A percentile compares a stretch with the other conserved stretches of the same genome.
Evolutionary conservation across 768 basidiomycete genomes (phyloP).

Genomic region (Trichaptum fuscoviolaceum): DNA sequence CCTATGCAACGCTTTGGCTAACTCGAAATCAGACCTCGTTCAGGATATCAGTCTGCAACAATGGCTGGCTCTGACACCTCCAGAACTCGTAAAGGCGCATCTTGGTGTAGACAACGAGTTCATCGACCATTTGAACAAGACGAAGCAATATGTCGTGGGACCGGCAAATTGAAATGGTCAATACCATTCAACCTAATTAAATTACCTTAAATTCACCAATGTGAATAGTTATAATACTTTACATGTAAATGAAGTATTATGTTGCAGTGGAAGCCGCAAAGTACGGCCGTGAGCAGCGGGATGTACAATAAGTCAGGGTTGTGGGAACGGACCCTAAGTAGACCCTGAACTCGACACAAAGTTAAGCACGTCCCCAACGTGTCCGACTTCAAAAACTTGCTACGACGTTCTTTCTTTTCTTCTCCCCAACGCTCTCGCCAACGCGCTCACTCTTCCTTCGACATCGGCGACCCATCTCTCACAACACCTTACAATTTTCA

Average conservation of each 20-base stretch:
- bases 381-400: neutral
- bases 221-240: neutral
- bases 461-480: neutral
- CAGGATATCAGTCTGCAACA: slow-evolving; percentile 40
- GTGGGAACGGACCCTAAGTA: neutral
- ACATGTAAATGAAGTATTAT: neutral
- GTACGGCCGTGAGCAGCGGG: neutral
- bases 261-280: too few relatives aligned
- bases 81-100: slow-evolving; percentile 22
- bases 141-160: slow-evolving; percentile 30
- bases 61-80: slow-evolving; percentile 23
- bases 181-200: too few relatives aligned
- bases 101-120: slow-evolving; percentile 16
- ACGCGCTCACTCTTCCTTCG: neutral
- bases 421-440: neutral
- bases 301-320: neutral
- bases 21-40: slow-evolving; percentile 17
- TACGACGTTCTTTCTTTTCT: neutral
- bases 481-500: too few relatives aligned
- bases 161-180: slow-evolving; percentile 1
- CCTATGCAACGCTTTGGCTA: slow-evolving; percentile 19
- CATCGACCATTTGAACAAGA: slow-evolving; percentile 15
- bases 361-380: neutral
- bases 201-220: neutral
- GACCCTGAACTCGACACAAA: neutral